A percentile compares a stretch with the other conserved stretches of the same genome.
These are phyloP conservation scores for Helenozyma rhizophorensis DNA, from an alignment of 805 yeast genomes.

Conservation along the genomic window DNA sequence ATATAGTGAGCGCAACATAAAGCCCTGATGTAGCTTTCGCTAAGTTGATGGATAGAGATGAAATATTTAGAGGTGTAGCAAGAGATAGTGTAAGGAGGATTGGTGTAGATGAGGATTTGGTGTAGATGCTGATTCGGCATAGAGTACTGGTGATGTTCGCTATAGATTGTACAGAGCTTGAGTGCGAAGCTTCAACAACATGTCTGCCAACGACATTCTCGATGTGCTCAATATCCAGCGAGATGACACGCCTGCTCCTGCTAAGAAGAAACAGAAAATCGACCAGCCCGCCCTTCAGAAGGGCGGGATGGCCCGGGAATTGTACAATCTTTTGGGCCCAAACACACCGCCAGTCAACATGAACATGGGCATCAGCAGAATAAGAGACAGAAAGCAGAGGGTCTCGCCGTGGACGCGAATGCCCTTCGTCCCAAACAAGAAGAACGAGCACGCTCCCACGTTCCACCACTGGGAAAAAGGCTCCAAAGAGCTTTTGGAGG, in stretches of 20 bases:
- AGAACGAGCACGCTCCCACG: slow-evolving; percentile 40
- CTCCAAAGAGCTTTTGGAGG: slow-evolving; percentile 41
- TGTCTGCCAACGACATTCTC: slow-evolving; percentile 53
- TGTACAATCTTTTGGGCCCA: slow-evolving; percentile 84
- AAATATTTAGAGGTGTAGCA: no score
- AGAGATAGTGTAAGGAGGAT: no score
- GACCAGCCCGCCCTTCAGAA: slow-evolving; percentile 18
- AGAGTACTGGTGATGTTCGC: no score
- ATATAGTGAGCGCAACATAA: no score
- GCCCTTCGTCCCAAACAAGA: slow-evolving; percentile 49
- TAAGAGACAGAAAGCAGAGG: slow-evolving; percentile 60
- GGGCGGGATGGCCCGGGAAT: slow-evolving; percentile 83
- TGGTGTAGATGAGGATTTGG: no score
- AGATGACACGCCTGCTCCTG: slow-evolving; percentile 37
- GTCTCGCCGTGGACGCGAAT: slow-evolving; percentile 82
- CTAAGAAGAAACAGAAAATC: slow-evolving; percentile 37
- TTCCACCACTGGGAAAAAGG: slow-evolving; percentile 89
- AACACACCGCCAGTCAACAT: slow-evolving; percentile 76
- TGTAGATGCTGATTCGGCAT: no score
- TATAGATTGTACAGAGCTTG: no score
- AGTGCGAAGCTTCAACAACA: slow-evolving; percentile 4
- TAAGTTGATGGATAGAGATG: no score
- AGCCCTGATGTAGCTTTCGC: no score
- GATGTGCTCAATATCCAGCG: slow-evolving; percentile 71
- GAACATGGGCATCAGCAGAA: slow-evolving; percentile 29